Base-by-base conservation (phyloP, 1,139 yeast species). In the Insectozyma bohioensis region DNA sequence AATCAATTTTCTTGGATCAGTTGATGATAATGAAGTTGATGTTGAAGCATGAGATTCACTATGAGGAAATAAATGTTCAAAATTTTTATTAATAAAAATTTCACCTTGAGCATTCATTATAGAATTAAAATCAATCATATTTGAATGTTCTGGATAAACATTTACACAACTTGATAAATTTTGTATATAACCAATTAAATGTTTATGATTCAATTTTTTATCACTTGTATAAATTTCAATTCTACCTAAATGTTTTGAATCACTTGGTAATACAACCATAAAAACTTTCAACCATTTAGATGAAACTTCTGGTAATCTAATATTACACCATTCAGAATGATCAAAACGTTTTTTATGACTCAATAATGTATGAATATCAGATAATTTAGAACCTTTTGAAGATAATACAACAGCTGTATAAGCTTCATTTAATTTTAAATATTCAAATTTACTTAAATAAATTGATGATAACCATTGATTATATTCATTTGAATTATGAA, bases 371-470 rank as follows among this genome's bases (percentile, higher is more conserved):
- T 74, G 74, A 30, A 75, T 65, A 47, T 76, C 82, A n/a, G 72
- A 62, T 41, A 75, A 63, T 39, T 65, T 58, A 5, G 75, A 60
- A 1, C 78, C 81, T 43, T 72, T 73, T n/a, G 71, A 52, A n/a
- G 78, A 70, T 28, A 76, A 55, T 20, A 74, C 53, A 8, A 75
- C 80, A 10, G 80, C 82, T 1, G 80, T 75, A 47, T 66, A 76
- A 10, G 78, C 69, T 52, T 75, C 79, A 51, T 72, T 75, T 37
- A 76, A 58, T 31, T 74, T 70, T 20, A 63, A 59, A 45, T 61
- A 65, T 50, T 76, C 82, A 46, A 61, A 75, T 42, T 70, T 72
- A 21, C 77, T 55, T 35, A 76, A 54, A 35, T 67, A 52, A 24
- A 75, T 51, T 6, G 75, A 69, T 1, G 76, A 61, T 17, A 72